phyloP scores from a whole-genome alignment of 148 eudicot species.

The Arbutus unedo region DNA sequence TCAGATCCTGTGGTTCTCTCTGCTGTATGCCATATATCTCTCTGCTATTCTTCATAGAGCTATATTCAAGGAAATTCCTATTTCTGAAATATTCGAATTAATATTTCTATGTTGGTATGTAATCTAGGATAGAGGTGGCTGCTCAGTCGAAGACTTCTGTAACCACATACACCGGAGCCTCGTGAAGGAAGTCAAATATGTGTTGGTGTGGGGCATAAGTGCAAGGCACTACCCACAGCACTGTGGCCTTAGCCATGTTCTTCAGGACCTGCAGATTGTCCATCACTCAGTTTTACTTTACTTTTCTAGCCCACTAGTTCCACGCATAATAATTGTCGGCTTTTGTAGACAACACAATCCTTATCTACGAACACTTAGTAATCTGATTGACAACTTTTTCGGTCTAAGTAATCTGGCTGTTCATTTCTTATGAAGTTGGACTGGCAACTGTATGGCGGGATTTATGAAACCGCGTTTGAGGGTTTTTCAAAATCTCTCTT shows the following conservation, averaged over 20 bases:
- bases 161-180: slow-evolving; percentile 87
- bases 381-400: neutral
- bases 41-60: neutral
- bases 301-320: neutral
- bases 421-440: neutral
- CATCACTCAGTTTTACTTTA: neutral
- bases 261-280: slow-evolving; percentile 40
- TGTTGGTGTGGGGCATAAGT: slow-evolving; percentile 90
- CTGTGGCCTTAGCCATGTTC: slow-evolving; percentile 84
- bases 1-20: slow-evolving; percentile 94
- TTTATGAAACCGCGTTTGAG: neutral
- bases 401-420: neutral
- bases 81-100: neutral
- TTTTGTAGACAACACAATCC: no score
- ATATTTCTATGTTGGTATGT: slow-evolving; percentile 15
- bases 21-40: slow-evolving; percentile 49
- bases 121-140: slow-evolving; percentile 89
- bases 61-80: neutral
- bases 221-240: slow-evolving; percentile 97
- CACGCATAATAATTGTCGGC: neutral
- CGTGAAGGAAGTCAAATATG: slow-evolving; percentile 92
- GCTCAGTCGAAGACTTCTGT: slow-evolving; percentile 90
- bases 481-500: neutral
- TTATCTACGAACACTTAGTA: no score
- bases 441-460: neutral